Percentiles rank a stretch among this genome's conserved stretches.
Conservation (phyloP, 257 asterid genomes). For the Solanum paucissectum region DNA sequence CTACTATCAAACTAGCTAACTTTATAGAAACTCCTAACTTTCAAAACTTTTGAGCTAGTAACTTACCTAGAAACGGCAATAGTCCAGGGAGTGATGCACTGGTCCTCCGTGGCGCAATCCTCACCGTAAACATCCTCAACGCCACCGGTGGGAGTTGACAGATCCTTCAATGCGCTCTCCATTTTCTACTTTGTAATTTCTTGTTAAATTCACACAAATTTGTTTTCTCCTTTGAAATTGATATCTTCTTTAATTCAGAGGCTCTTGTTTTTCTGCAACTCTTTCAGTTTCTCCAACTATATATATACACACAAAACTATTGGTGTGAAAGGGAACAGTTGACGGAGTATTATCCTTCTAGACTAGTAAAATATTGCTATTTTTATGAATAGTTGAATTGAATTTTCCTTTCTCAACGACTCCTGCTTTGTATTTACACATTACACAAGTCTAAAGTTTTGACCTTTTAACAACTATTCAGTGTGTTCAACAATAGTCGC, state of each 20-base stretch:
- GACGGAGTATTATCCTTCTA: neutral
- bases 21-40: neutral
- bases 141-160: constrained; percentile 74
- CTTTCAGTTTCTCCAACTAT: neutral
- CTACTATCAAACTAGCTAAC: neutral
- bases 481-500: too few species aligned
- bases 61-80: constrained; percentile 63
- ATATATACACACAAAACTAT: neutral
- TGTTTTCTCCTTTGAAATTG: neutral
- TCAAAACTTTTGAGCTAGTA: neutral
- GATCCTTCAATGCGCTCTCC: constrained; percentile 60
- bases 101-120: constrained; percentile 85
- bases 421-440: neutral
- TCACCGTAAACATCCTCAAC: constrained; percentile 86
- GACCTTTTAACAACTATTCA: neutral
- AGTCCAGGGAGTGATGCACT: constrained; percentile 78
- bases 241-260: neutral
- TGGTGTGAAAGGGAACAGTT: neutral
- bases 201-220: neutral
- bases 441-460: neutral
- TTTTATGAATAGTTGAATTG: neutral
- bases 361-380: neutral
- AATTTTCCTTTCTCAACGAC: neutral
- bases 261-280: too few species aligned
- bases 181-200: constrained; percentile 2